A percentile compares a stretch with the other conserved stretches of the same genome.
phyloP scores from a whole-genome alignment of 2,329 filamentous ascomycete genomes.

The Daldinia sp. region DNA sequence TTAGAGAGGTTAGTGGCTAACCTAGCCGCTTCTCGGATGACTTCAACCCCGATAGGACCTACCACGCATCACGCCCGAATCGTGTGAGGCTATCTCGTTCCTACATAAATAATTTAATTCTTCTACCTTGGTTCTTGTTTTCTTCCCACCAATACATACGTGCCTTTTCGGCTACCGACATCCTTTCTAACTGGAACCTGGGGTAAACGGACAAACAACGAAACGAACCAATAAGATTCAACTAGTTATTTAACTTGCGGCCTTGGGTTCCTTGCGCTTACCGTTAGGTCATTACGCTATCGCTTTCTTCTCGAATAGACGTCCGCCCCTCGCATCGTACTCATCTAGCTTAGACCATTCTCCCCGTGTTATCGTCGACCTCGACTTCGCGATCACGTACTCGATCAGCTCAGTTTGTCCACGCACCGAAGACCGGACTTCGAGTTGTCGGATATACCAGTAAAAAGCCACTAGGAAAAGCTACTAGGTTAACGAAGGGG shows the following conservation, averaged over 20 bases:
- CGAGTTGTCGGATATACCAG: neutral
- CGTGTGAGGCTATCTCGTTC: constrained; percentile 14
- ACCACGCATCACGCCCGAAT: constrained; percentile 17
- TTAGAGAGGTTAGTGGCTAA: too few species aligned
- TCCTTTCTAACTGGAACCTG: neutral
- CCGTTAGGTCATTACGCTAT: neutral
- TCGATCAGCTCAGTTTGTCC: neutral
- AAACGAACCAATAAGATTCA: neutral
- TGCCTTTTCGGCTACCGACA: neutral
- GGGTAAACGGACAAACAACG: neutral
- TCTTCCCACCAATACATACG: neutral
- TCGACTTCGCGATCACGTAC: neutral
- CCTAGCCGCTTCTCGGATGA: constrained; percentile 19
- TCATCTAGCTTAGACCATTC: too few species aligned
- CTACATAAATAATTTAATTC: neutral
- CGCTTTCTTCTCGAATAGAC: neutral
- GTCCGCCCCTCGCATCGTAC: neutral
- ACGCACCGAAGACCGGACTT: neutral
- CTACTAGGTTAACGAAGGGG: neutral
- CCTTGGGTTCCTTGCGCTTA: neutral
- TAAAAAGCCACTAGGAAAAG: too few species aligned
- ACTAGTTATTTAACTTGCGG: neutral
- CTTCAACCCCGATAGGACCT: constrained; percentile 17
- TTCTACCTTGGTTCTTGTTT: constrained; percentile 2
- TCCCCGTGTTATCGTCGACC: neutral